A percentile compares a stretch with the other conserved stretches of the same genome.
Conservation (phyloP, 108 stramenopile genomes). For the Nitzschia sp. region DNA sequence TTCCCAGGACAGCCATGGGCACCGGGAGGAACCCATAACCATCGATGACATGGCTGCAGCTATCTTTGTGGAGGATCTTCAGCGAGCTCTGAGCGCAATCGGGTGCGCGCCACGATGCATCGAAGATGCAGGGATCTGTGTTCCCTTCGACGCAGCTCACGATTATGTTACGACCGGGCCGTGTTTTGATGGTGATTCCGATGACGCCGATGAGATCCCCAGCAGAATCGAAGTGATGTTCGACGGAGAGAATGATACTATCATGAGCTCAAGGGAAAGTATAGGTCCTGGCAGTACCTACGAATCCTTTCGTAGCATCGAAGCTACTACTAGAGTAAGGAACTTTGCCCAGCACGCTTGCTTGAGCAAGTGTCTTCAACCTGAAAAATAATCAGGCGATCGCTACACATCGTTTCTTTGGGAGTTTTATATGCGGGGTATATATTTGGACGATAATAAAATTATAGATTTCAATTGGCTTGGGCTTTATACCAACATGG, state of each 20-base stretch:
- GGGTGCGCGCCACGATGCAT: background rate
- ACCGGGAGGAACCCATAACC: background rate
- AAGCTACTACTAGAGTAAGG: background rate
- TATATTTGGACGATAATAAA: too few relatives aligned
- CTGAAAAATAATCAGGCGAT: background rate
- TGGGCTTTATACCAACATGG: too few relatives aligned
- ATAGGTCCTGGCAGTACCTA: background rate
- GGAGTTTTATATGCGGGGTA: too few relatives aligned
- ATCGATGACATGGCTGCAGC: background rate
- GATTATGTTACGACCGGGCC: constrained; percentile 2
- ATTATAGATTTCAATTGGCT: too few relatives aligned
- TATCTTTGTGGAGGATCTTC: background rate
- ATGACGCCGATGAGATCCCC: background rate
- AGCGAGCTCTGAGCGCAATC: background rate
- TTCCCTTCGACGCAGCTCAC: background rate
- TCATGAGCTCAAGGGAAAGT: background rate
- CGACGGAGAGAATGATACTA: background rate
- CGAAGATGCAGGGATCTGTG: background rate
- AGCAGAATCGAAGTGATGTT: background rate
- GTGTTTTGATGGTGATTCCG: background rate
- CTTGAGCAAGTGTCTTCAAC: background rate
- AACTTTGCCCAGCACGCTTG: background rate
- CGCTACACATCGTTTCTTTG: too few relatives aligned
- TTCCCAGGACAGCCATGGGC: too few relatives aligned
- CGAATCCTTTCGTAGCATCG: background rate